Evolutionary conservation across 176 grass and related monocot genomes (phyloP).

Genomic region (Olyra latifolia): DNA sequence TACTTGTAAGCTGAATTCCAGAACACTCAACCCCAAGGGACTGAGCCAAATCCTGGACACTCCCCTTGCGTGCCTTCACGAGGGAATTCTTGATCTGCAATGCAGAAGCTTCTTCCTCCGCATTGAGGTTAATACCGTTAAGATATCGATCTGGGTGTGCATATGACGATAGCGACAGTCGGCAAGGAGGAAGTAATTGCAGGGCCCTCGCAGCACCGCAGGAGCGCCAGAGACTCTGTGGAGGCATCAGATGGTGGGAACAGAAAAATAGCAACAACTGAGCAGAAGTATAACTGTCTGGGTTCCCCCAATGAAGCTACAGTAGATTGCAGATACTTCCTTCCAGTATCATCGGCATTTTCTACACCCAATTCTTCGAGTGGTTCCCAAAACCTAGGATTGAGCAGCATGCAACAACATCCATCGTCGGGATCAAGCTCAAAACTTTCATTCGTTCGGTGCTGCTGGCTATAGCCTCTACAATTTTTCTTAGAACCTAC

Average conservation of each 20-base stretch:
- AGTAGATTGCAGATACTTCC: not conserved
- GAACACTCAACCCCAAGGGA: slow-evolving; percentile 49
- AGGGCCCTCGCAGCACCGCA: not conserved
- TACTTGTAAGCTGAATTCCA: slow-evolving; percentile 40
- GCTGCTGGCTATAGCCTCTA: not conserved
- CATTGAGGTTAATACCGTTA: slow-evolving; percentile 18
- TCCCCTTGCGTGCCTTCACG: slow-evolving; percentile 39
- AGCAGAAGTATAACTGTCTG: not conserved
- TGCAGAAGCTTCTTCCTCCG: slow-evolving; percentile 38
- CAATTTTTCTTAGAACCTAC: not conserved
- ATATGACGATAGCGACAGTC: not conserved
- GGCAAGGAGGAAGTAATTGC: slow-evolving; percentile 10
- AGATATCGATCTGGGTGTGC: not conserved
- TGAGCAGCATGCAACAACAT: not conserved
- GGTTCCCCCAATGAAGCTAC: not conserved
- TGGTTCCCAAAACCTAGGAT: not conserved
- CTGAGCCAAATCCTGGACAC: slow-evolving; percentile 57
- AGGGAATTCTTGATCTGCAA: slow-evolving; percentile 55
- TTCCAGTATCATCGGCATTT: not conserved
- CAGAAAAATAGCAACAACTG: not conserved
- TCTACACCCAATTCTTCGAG: not conserved
- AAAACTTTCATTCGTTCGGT: not conserved
- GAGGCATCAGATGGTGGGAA: slow-evolving; percentile 4
- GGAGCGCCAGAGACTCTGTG: not conserved
- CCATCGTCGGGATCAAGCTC: not conserved